A percentile compares a stretch with the other conserved stretches of the same genome.
Conservation (phyloP, 345 rosid species). For the Bruguiera gymnorhiza region DNA sequence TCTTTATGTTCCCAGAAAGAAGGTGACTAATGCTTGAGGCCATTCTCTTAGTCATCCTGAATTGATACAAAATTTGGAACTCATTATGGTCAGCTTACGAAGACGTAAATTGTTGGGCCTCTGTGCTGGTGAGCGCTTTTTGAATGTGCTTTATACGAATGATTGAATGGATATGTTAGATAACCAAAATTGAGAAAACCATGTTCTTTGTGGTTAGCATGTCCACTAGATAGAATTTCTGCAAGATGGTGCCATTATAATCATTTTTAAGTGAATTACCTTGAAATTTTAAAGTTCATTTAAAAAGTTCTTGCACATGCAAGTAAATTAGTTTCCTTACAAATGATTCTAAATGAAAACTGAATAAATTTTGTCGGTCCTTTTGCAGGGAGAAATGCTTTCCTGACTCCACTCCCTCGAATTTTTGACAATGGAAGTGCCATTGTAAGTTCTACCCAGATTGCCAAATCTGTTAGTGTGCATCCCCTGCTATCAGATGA, state of each 20-base stretch:
- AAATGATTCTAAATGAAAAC: not conserved
- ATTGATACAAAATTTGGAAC: slow-evolving; percentile 20
- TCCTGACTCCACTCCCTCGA: slow-evolving; percentile 55
- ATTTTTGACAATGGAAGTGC: slow-evolving; percentile 38
- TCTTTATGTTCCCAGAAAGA: slow-evolving; percentile 24
- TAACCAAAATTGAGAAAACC: not conserved
- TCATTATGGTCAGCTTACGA: slow-evolving; percentile 82
- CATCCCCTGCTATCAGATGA: slow-evolving; percentile 48
- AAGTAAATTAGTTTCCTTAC: not conserved
- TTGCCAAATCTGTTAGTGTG: slow-evolving; percentile 39
- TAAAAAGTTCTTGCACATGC: too few species aligned
- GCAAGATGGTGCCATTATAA: too few species aligned
- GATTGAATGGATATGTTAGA: slow-evolving; percentile 14
- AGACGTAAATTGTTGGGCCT: slow-evolving; percentile 87
- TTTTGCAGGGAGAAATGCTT: slow-evolving; percentile 51
- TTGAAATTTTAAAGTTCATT: not conserved
- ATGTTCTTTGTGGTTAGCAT: not conserved
- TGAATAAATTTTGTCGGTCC: slow-evolving; percentile 10
- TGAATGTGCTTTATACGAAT: slow-evolving; percentile 5
- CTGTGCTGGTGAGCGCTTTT: slow-evolving; percentile 65
- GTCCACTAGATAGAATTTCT: not conserved
- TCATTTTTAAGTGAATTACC: not conserved
- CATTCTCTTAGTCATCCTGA: slow-evolving; percentile 11
- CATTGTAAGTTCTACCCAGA: slow-evolving; percentile 33
- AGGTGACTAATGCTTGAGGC: slow-evolving; percentile 12